Base-by-base conservation (phyloP, 257 asterid genomes). In the Solanum gandarillasii region DNA sequence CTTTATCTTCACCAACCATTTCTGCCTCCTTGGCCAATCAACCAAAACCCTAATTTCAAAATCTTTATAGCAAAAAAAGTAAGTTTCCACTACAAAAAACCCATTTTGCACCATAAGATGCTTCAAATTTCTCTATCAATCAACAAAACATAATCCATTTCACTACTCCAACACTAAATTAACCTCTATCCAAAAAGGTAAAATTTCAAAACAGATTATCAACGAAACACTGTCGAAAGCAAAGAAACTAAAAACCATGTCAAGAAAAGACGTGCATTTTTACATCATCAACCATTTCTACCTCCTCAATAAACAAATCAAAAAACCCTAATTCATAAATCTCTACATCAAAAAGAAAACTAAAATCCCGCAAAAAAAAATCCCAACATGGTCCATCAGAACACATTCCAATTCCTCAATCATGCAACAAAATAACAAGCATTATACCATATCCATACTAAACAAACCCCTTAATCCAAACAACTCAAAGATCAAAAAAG, bases 1-100 rank as follows among this genome's bases (percentile, higher is more conserved):
- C 88, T 76, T 84, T 89, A n/a, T 82, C 92, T 87, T 84, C 87
- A 88, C 87, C 88, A 90, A 88, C 93, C 98, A 94, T 92, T 60
- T 88, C 86, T 58, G 12, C 83, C 81, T 82, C 81, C 78, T 60
- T 41, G 60, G 38, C 38, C 31, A 60, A 83, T 18, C 70, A 43
- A 72, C 68, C 52, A 58, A 86, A 86, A 65, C 81, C 88, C 88
- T 72, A 86, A 86, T 72, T 86, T 55, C 67, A 68, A 60, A 71
- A 85, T 41, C 68, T 85, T 72, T 31, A 34, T 23, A 36, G 31
- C 48, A 71, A 55, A 76, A 55, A 11, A 58, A 34, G 81, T 88
- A 87, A 27, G 67, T 89, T 86, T 88, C 91, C 88, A 86, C 87
- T 62, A 86, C 87, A 87, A 87, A 83, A 27, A 12, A 5, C 52